phyloP scores from a whole-genome alignment of 768 basidiomycete species.

The Mrakia gelida region DNA sequence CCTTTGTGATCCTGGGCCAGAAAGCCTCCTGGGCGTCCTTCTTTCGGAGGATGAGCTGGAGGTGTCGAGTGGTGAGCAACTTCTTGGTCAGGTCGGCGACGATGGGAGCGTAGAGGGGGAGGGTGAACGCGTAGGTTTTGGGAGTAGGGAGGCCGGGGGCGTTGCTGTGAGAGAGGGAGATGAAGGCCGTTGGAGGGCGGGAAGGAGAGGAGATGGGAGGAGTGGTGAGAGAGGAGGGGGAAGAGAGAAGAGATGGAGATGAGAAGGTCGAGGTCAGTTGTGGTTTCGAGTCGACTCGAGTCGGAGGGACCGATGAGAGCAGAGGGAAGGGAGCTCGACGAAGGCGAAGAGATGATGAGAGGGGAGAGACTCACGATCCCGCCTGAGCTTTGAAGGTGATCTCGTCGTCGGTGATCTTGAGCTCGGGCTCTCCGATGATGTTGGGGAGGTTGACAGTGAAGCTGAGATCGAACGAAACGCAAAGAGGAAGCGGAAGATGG shows the following conservation, averaged over 20 bases:
- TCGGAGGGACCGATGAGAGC: not conserved
- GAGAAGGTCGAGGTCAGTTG: not conserved
- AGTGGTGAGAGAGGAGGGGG: not conserved
- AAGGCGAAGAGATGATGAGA: not conserved
- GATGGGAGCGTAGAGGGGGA: slow-evolving; percentile 62
- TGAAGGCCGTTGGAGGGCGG: not conserved
- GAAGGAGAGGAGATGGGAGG: slow-evolving; percentile 3
- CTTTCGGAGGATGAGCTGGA: slow-evolving; percentile 71
- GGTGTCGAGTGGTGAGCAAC: slow-evolving; percentile 61
- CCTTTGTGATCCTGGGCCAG: slow-evolving; percentile 91
- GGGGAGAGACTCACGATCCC: slow-evolving; percentile 39
- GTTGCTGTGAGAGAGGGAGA: slow-evolving; percentile 36
- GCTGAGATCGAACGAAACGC: slow-evolving; percentile 12
- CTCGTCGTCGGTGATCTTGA: slow-evolving; percentile 42
- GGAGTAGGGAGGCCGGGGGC: slow-evolving; percentile 48
- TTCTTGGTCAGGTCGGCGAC: slow-evolving; percentile 49
- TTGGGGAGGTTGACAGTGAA: slow-evolving; percentile 34
- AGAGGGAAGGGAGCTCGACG: too few species aligned
- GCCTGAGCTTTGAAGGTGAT: slow-evolving; percentile 46
- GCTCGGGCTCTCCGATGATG: slow-evolving; percentile 42
- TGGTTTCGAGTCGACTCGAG: not conserved
- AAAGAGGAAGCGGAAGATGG: not conserved
- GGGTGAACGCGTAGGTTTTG: slow-evolving; percentile 66
- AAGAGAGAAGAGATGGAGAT: not conserved
- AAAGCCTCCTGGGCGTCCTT: slow-evolving; percentile 69